phyloP scores from a whole-genome alignment of 768 basidiomycete genomes.

The Leccinum sublutescens region DNA sequence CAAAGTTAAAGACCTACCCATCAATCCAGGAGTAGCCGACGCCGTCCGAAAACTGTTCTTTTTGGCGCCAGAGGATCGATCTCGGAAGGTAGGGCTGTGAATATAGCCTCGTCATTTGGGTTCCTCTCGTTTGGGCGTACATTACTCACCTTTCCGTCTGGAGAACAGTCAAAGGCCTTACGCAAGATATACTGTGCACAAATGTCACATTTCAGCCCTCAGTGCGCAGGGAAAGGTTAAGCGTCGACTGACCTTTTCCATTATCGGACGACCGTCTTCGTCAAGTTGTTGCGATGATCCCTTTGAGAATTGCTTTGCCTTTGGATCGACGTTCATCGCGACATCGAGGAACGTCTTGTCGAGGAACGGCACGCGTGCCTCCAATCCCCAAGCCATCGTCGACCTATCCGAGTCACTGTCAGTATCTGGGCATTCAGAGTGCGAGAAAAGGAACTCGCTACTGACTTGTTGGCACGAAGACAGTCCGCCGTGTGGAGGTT shows the following conservation, averaged over 20 bases:
- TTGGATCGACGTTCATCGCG: slow-evolving; percentile 86
- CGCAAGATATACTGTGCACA: slow-evolving; percentile 81
- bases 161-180: slow-evolving; percentile 90
- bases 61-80: slow-evolving; percentile 97
- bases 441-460: not conserved
- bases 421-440: slow-evolving; percentile 1
- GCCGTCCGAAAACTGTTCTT: slow-evolving; percentile 99
- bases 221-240: not conserved
- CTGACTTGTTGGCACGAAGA: slow-evolving; percentile 94
- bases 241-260: slow-evolving; percentile 78
- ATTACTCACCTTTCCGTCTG: slow-evolving; percentile 63
- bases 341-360: slow-evolving; percentile 96
- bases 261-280: slow-evolving; percentile 81
- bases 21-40: slow-evolving; percentile 99
- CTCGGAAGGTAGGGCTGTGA: slow-evolving; percentile 84
- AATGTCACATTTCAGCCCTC: slow-evolving; percentile 6
- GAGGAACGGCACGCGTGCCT: slow-evolving; percentile 97
- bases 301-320: slow-evolving; percentile 87
- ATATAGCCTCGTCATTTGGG: not conserved
- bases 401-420: slow-evolving; percentile 49
- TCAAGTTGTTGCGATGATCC: slow-evolving; percentile 70
- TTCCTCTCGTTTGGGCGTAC: not conserved
- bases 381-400: slow-evolving; percentile 99
- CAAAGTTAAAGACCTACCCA: slow-evolving; percentile 49
- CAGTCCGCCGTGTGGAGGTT: slow-evolving; percentile 98